Base-by-base conservation (phyloP, 768 basidiomycete genomes). In the Lactifluus volemus region DNA sequence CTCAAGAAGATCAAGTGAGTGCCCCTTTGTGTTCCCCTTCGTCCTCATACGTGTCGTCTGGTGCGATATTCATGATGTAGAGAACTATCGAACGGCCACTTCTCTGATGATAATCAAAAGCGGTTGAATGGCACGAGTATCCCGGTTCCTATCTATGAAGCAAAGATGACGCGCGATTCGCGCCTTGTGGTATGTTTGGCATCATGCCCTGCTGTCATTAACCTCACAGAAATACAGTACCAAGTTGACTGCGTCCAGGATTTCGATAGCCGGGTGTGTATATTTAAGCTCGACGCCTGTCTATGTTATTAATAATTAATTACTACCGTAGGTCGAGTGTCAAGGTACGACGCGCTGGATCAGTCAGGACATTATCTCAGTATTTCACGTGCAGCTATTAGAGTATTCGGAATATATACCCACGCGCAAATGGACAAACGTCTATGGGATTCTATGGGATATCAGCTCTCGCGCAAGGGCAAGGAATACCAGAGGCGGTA, bases 61-160 rank as follows among this genome's bases (percentile, higher is more conserved):
- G 51, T 51, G 29, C 36, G 39, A 59, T 36, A 12, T 21, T 42
- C 10, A 14, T 50, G 50, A 14, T 50, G 50, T 49, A 88, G 87
- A 67, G 83, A 88, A 61, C 76, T 89, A 11, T 89, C 87, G 0
- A 77, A 79, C 3, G 87, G 86, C 0, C 79, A 83, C 58, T 88
- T 89, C 66, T 87, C 86, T 1, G 75, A 76, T 11, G 82, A 84
- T 59, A 88, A 88, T 63, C 84, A 88, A 64, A 85, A 85, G 69
- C 71, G 78, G 7, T 72, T 88, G 12, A 81, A 75, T 21, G 77
- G 77, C 0, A 53, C 69, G 0, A 71, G 74, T 12, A 69, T 70
- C 14, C 78, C 78, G 0, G 70, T 88, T 3, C 84, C 86, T 0
- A 78, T 88, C 10, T 88, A 78, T 55, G 85, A 87, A 67, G 87